Evolutionary conservation across 257 asterid species (phyloP).

Genomic region (Nyctanthes arbortristis): DNA sequence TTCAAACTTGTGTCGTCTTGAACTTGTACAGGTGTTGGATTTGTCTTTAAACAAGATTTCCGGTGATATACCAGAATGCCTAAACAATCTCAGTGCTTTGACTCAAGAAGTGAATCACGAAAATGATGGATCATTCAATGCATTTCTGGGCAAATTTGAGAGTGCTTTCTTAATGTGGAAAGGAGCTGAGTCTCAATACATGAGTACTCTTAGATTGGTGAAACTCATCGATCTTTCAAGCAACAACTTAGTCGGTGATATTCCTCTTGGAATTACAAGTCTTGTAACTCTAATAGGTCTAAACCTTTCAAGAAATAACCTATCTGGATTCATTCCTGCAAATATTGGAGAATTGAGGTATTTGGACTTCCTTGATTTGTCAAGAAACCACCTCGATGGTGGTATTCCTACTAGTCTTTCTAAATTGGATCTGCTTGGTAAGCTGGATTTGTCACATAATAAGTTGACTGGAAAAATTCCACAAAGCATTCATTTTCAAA

Average conservation of each 20-base stretch:
- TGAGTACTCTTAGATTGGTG: background rate
- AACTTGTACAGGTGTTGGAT: slow-evolving; percentile 25
- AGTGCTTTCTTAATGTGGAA: background rate
- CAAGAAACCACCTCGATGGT: slow-evolving; percentile 22
- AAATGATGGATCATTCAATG: background rate
- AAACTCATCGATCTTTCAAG: slow-evolving; percentile 18
- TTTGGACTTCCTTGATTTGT: slow-evolving; percentile 27
- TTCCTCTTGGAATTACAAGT: slow-evolving; percentile 12
- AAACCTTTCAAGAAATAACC: slow-evolving; percentile 21
- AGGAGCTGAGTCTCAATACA: background rate
- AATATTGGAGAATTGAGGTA: slow-evolving; percentile 1
- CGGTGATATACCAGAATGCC: slow-evolving; percentile 26
- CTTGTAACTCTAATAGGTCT: background rate
- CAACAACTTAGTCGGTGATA: background rate
- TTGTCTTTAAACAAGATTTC: slow-evolving; percentile 24
- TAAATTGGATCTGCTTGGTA: background rate
- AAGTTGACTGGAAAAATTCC: slow-evolving; percentile 35
- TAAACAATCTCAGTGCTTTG: slow-evolving; percentile 13
- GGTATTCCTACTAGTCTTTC: slow-evolving; percentile 13
- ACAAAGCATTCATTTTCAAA: background rate
- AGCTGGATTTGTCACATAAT: slow-evolving; percentile 25
- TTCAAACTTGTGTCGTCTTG: slow-evolving; percentile 20
- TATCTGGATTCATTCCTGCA: slow-evolving; percentile 20
- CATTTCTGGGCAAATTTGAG: background rate
- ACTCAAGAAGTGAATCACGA: background rate